Percentiles rank a stretch among this genome's conserved stretches.
These are phyloP conservation scores for Suillus decipiens DNA, from an alignment of 768 basidiomycete genomes.

Conservation along the genomic window DNA sequence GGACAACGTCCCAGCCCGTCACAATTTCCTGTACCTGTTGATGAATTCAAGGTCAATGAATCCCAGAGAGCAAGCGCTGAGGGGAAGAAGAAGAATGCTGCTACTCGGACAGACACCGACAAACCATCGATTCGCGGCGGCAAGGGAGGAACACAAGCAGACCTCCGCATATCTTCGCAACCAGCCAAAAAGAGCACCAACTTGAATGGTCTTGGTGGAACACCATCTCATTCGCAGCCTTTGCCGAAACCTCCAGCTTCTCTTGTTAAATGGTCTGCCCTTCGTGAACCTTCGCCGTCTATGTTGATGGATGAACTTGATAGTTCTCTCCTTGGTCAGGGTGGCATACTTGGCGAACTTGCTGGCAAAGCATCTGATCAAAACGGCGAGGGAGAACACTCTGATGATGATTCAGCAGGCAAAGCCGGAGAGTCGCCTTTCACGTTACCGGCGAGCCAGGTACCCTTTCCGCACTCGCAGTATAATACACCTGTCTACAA, in stretches of 20 bases:
- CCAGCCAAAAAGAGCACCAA: not conserved
- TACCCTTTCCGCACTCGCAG: slow-evolving; percentile 57
- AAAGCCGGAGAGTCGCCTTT: slow-evolving; percentile 41
- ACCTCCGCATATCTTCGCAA: not conserved
- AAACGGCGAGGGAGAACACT: slow-evolving; percentile 5
- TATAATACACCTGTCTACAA: slow-evolving; percentile 24
- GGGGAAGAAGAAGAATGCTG: not conserved
- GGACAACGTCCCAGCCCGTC: slow-evolving; percentile 2
- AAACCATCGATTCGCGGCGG: not conserved
- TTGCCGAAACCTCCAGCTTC: slow-evolving; percentile 15
- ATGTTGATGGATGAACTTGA: slow-evolving; percentile 37
- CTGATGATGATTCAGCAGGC: slow-evolving; percentile 6
- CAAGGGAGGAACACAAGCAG: not conserved
- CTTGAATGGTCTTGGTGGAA: not conserved
- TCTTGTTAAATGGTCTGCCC: slow-evolving; percentile 30
- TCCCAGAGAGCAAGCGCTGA: not conserved
- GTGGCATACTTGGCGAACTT: not conserved
- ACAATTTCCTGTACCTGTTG: slow-evolving; percentile 1
- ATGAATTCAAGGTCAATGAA: not conserved
- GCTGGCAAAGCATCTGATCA: slow-evolving; percentile 18
- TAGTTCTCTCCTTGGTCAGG: slow-evolving; percentile 23
- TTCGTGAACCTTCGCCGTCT: slow-evolving; percentile 27
- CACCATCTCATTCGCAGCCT: slow-evolving; percentile 3
- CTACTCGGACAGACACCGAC: not conserved
- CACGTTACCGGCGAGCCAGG: slow-evolving; percentile 52